A percentile compares a stretch with the other conserved stretches of the same genome.
Conservation (phyloP, 306 rosid species). For the Lupinus albus region DNA sequence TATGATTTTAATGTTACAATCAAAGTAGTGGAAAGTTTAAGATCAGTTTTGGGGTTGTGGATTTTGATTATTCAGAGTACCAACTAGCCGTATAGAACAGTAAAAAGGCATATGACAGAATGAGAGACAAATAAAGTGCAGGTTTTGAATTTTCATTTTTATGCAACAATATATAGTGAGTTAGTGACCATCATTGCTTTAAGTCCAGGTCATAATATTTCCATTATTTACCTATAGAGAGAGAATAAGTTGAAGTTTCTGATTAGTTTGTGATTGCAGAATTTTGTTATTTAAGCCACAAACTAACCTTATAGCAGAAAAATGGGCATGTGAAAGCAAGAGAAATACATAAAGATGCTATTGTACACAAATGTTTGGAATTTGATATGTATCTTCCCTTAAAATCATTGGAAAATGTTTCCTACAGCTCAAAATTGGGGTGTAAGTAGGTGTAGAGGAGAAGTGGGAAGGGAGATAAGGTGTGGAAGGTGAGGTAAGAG, state of each 20-base stretch:
- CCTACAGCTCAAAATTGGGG: no score
- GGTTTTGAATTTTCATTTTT: slow-evolving; percentile 28
- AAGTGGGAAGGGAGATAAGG: no score
- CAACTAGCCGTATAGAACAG: slow-evolving; percentile 1
- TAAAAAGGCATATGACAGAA: background rate
- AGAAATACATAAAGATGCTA: slow-evolving; percentile 15
- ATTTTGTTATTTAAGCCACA: slow-evolving; percentile 11
- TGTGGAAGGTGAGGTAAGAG: no score
- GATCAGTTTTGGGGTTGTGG: background rate
- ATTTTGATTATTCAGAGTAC: slow-evolving; percentile 3
- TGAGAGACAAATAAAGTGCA: slow-evolving; percentile 8
- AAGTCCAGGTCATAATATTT: slow-evolving; percentile 9
- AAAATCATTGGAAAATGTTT: background rate
- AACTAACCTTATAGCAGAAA: slow-evolving; percentile 23
- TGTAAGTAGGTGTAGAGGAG: no score
- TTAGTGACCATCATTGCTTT: no score
- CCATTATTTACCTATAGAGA: slow-evolving; percentile 4
- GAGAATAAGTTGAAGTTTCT: slow-evolving; percentile 22
- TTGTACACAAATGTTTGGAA: slow-evolving; percentile 14
- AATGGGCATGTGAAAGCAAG: slow-evolving; percentile 18
- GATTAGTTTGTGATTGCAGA: slow-evolving; percentile 28
- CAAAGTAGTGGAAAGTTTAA: background rate
- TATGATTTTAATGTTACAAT: no score
- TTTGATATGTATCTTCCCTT: slow-evolving; percentile 23
- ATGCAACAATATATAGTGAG: background rate